Base-by-base conservation (phyloP, 2,329 filamentous ascomycete species). In the Sphaerulina populicola region DNA sequence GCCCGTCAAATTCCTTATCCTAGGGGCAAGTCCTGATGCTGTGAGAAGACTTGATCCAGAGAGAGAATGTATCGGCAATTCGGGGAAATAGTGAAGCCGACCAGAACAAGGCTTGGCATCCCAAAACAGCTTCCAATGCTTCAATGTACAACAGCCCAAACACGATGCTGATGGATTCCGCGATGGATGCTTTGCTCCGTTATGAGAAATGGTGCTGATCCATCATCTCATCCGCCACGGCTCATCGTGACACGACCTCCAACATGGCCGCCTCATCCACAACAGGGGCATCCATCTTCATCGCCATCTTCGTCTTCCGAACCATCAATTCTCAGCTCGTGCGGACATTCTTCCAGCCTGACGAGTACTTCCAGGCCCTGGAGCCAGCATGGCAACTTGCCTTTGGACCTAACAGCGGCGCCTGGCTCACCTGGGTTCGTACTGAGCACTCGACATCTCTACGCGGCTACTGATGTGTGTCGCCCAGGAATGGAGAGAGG, bases 341-440 rank as follows among this genome's bases (percentile, higher is more conserved):
- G 51, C 76, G 80, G 58, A 97, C 93, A 15, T 98, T 96, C 69
- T 98, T 98, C 72, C 93, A 98, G 69, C 93, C 93, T 27, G 93
- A 98, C 73, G 93, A 98, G 70, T 97, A 88, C 74, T 98, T 93
- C 65, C 93, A 98, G 67, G 86, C 89, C 1, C 79, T 97, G 40
- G 93, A 98, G 72, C 91, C 93, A 47, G 93, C 93, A 59, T 97
- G 91, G 90, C 76, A 83, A 62, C 77, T 93, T 49, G 86, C 86
- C 2, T 96, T 95, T 75, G 90, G 90, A 18, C 64, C 74, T 2
- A 67, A 76, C 11, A 86, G 83, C 68, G 86, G 86, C 56, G 88
- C 91, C 27, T 98, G 91, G 88, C 77, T 96, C 63, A 98, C 93
- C 56, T 98, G 93, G 93, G 91, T 94, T 76, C 64, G 56, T 48